Evolutionary conservation across 345 rosid species (phyloP).

Genomic region (Linum tenue): DNA sequence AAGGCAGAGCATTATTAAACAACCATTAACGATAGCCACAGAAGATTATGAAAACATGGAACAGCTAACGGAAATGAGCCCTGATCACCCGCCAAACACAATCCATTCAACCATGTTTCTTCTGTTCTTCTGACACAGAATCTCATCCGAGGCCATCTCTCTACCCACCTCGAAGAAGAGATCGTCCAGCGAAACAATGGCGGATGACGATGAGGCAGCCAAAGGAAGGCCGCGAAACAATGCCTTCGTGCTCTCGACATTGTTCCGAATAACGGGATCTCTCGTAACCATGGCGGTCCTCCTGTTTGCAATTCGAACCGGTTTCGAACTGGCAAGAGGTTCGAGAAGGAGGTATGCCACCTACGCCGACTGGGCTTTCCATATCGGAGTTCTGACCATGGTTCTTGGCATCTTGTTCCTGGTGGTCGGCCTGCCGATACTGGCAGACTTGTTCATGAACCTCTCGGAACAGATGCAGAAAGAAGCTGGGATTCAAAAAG

Average conservation of each 20-base stretch:
- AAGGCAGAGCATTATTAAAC: too few relatives aligned
- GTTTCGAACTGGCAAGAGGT: constrained; percentile 20
- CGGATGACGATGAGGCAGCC: constrained; percentile 8
- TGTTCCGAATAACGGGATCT: constrained; percentile 8
- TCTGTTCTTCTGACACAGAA: too few relatives aligned
- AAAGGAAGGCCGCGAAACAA: constrained; percentile 4
- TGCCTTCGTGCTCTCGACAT: constrained; percentile 1
- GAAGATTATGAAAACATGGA: too few relatives aligned
- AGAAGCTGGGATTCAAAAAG: constrained; percentile 13
- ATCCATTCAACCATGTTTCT: too few relatives aligned
- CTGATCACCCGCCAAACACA: too few relatives aligned
- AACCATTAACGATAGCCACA: too few relatives aligned
- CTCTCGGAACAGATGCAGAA: constrained; percentile 25
- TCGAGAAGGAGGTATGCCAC: constrained; percentile 13
- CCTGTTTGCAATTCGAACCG: constrained; percentile 22
- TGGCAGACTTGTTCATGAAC: constrained; percentile 24
- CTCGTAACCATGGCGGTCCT: constrained; percentile 16
- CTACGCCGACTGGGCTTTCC: constrained; percentile 20
- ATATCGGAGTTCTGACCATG: constrained; percentile 19
- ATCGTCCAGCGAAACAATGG: background rate
- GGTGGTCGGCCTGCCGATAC: constrained; percentile 24
- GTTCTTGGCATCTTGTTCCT: constrained; percentile 19
- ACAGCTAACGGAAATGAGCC: too few relatives aligned
- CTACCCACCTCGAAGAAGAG: too few relatives aligned
- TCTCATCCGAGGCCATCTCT: too few relatives aligned